phyloP scores from a whole-genome alignment of 768 basidiomycete species.

The Russula ochroleuca region DNA sequence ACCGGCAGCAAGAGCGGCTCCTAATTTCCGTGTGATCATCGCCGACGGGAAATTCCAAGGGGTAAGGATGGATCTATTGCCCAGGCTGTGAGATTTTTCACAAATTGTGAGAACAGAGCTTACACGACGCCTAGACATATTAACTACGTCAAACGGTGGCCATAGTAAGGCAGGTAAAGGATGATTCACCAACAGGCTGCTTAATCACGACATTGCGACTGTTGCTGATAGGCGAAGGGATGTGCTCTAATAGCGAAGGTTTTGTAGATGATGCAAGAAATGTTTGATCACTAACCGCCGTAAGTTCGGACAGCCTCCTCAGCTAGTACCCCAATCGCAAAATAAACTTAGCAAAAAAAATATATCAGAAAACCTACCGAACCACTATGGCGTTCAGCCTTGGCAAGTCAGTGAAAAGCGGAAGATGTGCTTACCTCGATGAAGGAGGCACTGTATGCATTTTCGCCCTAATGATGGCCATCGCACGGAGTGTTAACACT shows the following conservation, averaged over 20 bases:
- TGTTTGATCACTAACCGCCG: slow-evolving; percentile 52
- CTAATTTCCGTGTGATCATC: slow-evolving; percentile 90
- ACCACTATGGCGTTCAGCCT: slow-evolving; percentile 54
- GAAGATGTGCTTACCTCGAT: slow-evolving; percentile 54
- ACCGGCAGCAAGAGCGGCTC: slow-evolving; percentile 89
- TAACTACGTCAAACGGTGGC: slow-evolving; percentile 1
- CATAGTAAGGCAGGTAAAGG: neutral
- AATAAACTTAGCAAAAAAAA: slow-evolving; percentile 7
- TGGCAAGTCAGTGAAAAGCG: slow-evolving; percentile 27
- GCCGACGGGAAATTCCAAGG: slow-evolving; percentile 96
- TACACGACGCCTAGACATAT: slow-evolving; percentile 45
- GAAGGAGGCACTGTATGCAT: slow-evolving; percentile 79
- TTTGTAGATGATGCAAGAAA: neutral
- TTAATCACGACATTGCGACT: slow-evolving; percentile 86
- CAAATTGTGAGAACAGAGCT: slow-evolving; percentile 19
- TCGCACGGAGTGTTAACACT: slow-evolving; percentile 7
- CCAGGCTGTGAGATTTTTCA: neutral
- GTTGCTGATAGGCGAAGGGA: slow-evolving; percentile 68
- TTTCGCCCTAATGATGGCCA: slow-evolving; percentile 57
- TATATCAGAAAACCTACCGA: slow-evolving; percentile 48
- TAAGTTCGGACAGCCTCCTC: slow-evolving; percentile 91
- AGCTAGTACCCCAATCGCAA: slow-evolving; percentile 47
- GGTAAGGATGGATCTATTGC: slow-evolving; percentile 64
- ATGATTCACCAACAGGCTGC: slow-evolving; percentile 73
- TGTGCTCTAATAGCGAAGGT: slow-evolving; percentile 52